Conservation (phyloP, 2,329 filamentous ascomycete species). For the Harringtonia lauricola region DNA sequence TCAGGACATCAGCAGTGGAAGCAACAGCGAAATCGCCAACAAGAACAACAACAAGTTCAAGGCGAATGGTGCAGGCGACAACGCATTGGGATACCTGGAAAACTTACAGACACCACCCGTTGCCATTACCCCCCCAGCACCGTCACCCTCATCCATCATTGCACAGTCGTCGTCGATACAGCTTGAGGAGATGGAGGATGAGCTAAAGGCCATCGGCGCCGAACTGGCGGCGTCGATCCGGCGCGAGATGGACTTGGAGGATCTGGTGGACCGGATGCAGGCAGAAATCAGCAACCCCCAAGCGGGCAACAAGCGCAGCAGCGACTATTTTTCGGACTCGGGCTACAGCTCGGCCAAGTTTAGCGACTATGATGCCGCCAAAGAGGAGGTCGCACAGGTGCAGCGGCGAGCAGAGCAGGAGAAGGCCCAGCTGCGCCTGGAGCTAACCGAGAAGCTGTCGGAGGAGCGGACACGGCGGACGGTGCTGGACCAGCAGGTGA, state of each 20-base stretch:
- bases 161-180: slow-evolving; percentile 31
- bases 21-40: background rate
- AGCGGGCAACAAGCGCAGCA: slow-evolving; percentile 61
- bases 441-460: slow-evolving; percentile 76
- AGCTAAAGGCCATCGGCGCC: slow-evolving; percentile 83
- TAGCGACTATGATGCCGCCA: slow-evolving; percentile 51
- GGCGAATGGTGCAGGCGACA: slow-evolving; percentile 28
- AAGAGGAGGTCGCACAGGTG: slow-evolving; percentile 69
- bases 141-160: slow-evolving; percentile 7
- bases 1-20: slow-evolving; percentile 18
- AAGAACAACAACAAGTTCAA: slow-evolving; percentile 12
- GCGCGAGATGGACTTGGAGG: slow-evolving; percentile 92
- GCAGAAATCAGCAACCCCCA: slow-evolving; percentile 55
- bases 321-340: slow-evolving; percentile 97
- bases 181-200: slow-evolving; percentile 84
- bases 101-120: slow-evolving; percentile 37
- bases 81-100: slow-evolving; percentile 38
- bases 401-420: slow-evolving; percentile 83
- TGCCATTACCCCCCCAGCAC: slow-evolving; percentile 16
- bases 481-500: slow-evolving; percentile 73
- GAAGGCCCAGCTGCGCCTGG: slow-evolving; percentile 73
- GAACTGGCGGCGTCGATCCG: slow-evolving; percentile 89
- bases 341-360: slow-evolving; percentile 71
- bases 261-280: slow-evolving; percentile 81
- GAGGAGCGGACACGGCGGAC: slow-evolving; percentile 71